These are phyloP conservation scores for Meira miltonrushii DNA, from an alignment of 1,284 basidiomycete genomes.

Conservation along the genomic window DNA sequence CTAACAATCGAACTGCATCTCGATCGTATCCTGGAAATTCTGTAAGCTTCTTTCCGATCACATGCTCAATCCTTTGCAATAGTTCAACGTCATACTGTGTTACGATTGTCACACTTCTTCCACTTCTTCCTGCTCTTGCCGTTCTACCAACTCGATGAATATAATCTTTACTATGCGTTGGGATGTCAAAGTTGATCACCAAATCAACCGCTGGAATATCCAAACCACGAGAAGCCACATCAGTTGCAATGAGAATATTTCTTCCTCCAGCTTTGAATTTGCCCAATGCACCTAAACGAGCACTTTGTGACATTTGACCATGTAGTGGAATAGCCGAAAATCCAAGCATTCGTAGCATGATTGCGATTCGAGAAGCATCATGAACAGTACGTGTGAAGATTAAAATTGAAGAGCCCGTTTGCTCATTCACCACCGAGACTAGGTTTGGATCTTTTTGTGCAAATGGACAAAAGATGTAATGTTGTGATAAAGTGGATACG, in stretches of 20 bases:
- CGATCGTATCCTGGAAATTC: slow-evolving; percentile 78
- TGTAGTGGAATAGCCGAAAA: slow-evolving; percentile 95
- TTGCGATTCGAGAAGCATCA: slow-evolving; percentile 82
- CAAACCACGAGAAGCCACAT: slow-evolving; percentile 85
- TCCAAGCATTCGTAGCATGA: slow-evolving; percentile 82
- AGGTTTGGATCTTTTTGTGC: slow-evolving; percentile 89
- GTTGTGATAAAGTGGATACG: slow-evolving; percentile 88
- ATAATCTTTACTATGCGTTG: slow-evolving; percentile 97
- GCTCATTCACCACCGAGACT: slow-evolving; percentile 79
- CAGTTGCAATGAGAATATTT: slow-evolving; percentile 87
- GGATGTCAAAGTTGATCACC: slow-evolving; percentile 97
- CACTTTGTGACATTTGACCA: slow-evolving; percentile 88
- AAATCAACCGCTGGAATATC: slow-evolving; percentile 95
- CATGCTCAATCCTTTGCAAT: slow-evolving; percentile 74
- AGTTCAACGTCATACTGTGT: slow-evolving; percentile 98
- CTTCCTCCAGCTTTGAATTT: slow-evolving; percentile 96
- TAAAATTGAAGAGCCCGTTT: slow-evolving; percentile 88
- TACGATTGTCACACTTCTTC: slow-evolving; percentile 91
- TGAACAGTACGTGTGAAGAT: slow-evolving; percentile 94
- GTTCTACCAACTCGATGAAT: slow-evolving; percentile 97
- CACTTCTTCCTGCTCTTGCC: slow-evolving; percentile 88
- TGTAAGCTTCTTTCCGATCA: slow-evolving; percentile 87
- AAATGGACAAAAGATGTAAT: slow-evolving; percentile 90
- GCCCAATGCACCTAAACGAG: slow-evolving; percentile 84
- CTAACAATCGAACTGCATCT: slow-evolving; percentile 80